Evolutionary conservation across 768 basidiomycete genomes (phyloP).

Genomic region (Russula brevipes): DNA sequence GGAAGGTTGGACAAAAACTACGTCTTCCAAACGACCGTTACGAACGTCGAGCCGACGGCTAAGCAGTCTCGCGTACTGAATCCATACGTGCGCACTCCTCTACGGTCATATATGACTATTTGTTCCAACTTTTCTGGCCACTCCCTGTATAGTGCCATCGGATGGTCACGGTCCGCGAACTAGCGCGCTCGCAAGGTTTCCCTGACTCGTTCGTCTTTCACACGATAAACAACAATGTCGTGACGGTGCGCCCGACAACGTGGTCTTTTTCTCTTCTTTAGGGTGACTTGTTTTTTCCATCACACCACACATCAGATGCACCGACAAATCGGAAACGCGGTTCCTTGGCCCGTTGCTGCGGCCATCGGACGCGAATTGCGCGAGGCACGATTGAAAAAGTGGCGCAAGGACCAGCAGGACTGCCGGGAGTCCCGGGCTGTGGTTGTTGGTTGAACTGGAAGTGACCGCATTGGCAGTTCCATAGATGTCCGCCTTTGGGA

Average conservation of each 20-base stretch:
- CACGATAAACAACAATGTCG: constrained; percentile 46
- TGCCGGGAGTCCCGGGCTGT: not conserved
- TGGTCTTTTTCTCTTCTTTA: too few relatives aligned
- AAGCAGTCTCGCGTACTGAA: constrained; percentile 70
- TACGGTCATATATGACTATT: not conserved
- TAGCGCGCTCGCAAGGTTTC: constrained; percentile 78
- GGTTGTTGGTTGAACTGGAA: constrained; percentile 18
- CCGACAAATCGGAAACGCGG: constrained; percentile 76
- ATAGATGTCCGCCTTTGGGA: not conserved
- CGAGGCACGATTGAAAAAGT: constrained; percentile 43
- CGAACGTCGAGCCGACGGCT: constrained; percentile 72
- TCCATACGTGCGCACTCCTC: constrained; percentile 42
- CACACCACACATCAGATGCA: constrained; percentile 49
- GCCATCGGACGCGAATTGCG: constrained; percentile 64
- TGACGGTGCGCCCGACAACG: constrained; percentile 45
- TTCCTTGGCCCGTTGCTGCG: constrained; percentile 57
- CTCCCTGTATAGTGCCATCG: constrained; percentile 49
- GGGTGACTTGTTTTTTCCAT: not conserved
- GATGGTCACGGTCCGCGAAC: constrained; percentile 68
- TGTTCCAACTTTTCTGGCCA: not conserved
- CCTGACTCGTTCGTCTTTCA: constrained; percentile 68
- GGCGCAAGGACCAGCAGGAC: constrained; percentile 10
- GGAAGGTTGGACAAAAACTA: constrained; percentile 52
- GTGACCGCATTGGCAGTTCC: too few relatives aligned
- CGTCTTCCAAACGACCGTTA: constrained; percentile 70